phyloP scores from a whole-genome alignment of 768 basidiomycete species.

The Mycena chlorophos region DNA sequence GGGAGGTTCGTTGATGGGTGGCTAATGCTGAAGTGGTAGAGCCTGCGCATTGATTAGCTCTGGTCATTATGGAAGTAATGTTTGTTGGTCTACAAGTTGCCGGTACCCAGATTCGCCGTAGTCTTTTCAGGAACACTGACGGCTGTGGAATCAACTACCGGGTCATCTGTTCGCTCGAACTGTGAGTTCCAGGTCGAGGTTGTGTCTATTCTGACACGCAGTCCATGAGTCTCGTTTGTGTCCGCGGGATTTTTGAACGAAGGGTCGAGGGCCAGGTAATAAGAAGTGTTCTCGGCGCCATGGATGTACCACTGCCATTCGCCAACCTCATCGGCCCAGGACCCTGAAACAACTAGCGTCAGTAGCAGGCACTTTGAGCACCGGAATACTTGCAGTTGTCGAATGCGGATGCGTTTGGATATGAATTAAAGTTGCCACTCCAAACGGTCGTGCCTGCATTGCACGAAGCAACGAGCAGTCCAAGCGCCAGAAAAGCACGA shows the following conservation, averaged over 20 bases:
- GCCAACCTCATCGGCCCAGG: slow-evolving; percentile 35
- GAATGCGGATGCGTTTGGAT: slow-evolving; percentile 45
- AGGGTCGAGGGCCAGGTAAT: slow-evolving; percentile 52
- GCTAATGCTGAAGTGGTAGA: slow-evolving; percentile 61
- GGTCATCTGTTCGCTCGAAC: slow-evolving; percentile 47
- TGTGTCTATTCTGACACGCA: slow-evolving; percentile 55
- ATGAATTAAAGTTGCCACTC: slow-evolving; percentile 52
- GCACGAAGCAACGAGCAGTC: slow-evolving; percentile 10
- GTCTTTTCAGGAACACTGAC: slow-evolving; percentile 31
- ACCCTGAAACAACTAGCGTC: not conserved
- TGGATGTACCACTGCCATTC: slow-evolving; percentile 67
- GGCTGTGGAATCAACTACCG: slow-evolving; percentile 42
- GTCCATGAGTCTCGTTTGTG: slow-evolving; percentile 48
- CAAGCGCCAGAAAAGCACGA: slow-evolving; percentile 38
- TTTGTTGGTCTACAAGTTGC: slow-evolving; percentile 44
- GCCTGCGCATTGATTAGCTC: too few species aligned
- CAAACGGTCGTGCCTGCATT: not conserved
- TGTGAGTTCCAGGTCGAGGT: slow-evolving; percentile 58
- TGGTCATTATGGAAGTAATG: not conserved
- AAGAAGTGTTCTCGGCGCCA: slow-evolving; percentile 49
- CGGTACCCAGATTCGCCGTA: slow-evolving; percentile 53
- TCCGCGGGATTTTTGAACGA: slow-evolving; percentile 61
- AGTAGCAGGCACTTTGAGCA: not conserved
- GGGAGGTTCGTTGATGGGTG: slow-evolving; percentile 50
- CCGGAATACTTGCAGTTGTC: slow-evolving; percentile 45